Base-by-base conservation (phyloP, 2,329 filamentous ascomycete genomes). In the Achaetomium macrosporum region DNA sequence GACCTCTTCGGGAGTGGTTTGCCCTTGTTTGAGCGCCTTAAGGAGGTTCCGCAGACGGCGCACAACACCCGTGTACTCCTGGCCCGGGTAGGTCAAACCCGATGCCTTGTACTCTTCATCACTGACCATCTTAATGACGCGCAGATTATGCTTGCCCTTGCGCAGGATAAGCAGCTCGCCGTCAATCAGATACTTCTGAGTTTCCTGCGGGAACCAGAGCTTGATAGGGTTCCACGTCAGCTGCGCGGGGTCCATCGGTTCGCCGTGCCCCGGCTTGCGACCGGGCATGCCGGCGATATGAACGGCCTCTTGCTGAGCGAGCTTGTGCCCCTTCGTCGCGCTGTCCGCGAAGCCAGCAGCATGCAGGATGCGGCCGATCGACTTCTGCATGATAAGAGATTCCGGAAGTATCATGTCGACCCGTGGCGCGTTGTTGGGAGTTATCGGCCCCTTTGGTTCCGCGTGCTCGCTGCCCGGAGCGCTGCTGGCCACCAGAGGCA, bases 191-290 rank as follows among this genome's bases (percentile, higher is more conserved):
- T 77, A 87, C 51, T 81, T 78, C 53, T 73, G 63, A 0, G 82
- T 84, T 49, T 85, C 78, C 20, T 73, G 68, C 0, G 75, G 71
- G 59, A 73, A 77, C 76, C 81, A 83, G 19, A 76, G 68, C 64
- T 82, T 81, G 55, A 88, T 76, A 1, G 78, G 76, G 9, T 76
- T 79, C 73, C 83, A 90, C 25, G 76, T 72, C 25, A 90, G 64
- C 52, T 76, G 75, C 7, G 46, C 30, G 8, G 56, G 42, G 41
- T 60, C 41, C 63, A 65, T 64, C 51, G 50, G 43, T 25, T 47
- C 15, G 47, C 63, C 50, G 6, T 42, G 30, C 7, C 44, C 50
- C 1, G 12, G 8, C 62, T 71, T 54, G 51, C 66, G 66, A 16
- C 73, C 71, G 2, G 78, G 75, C 40, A 73, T 63, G 0, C 75